These are phyloP conservation scores for Amaranthus tricolor DNA, from an alignment of 179 eudicot species.

Conservation along the genomic window DNA sequence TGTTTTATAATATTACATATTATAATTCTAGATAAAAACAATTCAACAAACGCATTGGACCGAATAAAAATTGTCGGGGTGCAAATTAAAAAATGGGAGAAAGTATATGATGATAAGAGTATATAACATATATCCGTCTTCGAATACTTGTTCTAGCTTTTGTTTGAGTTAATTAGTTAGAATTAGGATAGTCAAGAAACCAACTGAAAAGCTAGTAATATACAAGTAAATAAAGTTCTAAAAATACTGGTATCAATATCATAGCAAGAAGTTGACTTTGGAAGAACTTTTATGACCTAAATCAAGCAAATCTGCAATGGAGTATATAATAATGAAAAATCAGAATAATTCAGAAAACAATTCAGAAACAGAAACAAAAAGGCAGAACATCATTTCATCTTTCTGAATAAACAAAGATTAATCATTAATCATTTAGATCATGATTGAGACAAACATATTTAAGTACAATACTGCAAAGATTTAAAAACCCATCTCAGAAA, in stretches of 20 bases:
- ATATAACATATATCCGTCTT: too few species aligned
- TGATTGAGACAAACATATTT: not conserved
- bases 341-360: not conserved
- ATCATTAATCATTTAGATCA: slow-evolving; percentile 8
- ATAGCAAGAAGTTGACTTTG: slow-evolving; percentile 19
- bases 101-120: too few species aligned
- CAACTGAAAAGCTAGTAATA: too few species aligned
- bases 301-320: not conserved
- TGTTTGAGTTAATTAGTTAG: too few species aligned
- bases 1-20: too few species aligned
- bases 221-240: too few species aligned
- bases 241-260: not conserved
- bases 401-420: not conserved
- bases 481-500: not conserved
- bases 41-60: too few species aligned
- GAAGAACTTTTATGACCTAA: not conserved
- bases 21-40: too few species aligned
- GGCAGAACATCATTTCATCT: slow-evolving; percentile 23
- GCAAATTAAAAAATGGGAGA: too few species aligned
- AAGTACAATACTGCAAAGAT: not conserved
- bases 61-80: too few species aligned
- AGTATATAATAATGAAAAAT: not conserved
- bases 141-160: too few species aligned
- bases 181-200: too few species aligned
- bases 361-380: slow-evolving; percentile 14